A percentile compares a stretch with the other conserved stretches of the same genome.
Conservation (phyloP, 2,329 filamentous ascomycete genomes). For the Arthrobotrys pseudoclavata region DNA sequence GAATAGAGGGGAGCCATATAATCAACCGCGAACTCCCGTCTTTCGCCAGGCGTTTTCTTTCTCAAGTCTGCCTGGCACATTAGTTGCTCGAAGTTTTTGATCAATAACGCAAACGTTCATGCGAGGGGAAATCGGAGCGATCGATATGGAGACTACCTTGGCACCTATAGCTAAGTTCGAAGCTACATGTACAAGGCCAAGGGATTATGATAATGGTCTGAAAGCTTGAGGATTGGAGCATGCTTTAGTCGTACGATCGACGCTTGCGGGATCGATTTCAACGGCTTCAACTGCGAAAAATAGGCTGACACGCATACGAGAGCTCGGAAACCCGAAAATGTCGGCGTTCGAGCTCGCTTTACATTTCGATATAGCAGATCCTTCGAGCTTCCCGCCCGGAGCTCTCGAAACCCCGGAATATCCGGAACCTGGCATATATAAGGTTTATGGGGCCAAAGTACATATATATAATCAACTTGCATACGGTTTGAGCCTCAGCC, state of each 20-base stretch:
- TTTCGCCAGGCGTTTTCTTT: conserved; percentile 46
- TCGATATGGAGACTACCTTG: conserved; percentile 9
- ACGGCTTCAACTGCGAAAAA: conserved; percentile 18
- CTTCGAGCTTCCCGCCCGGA: conserved; percentile 17
- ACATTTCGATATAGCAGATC: conserved; percentile 19
- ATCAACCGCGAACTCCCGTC: conserved; percentile 43
- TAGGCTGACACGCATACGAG: not conserved
- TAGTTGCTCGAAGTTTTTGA: not conserved
- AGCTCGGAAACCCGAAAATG: conserved; percentile 8
- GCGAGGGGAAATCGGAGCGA: not conserved
- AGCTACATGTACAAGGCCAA: conserved; percentile 15
- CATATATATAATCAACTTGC: conserved; percentile 23
- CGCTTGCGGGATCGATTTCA: not conserved
- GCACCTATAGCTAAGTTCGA: conserved; percentile 11
- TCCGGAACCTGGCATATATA: conserved; percentile 1
- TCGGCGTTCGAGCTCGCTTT: not conserved
- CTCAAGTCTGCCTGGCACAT: conserved; percentile 42
- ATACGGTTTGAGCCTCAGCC: conserved; percentile 23
- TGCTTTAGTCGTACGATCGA: conserved; percentile 22
- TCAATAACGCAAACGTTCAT: conserved; percentile 2
- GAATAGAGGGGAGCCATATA: conserved; percentile 28
- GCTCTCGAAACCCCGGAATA: conserved; percentile 1
- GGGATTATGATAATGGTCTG: conserved; percentile 6
- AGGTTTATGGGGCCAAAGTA: not conserved
- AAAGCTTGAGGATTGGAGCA: not conserved